phyloP scores from a whole-genome alignment of 2,329 filamentous ascomycete genomes.

The Sordariomycetes sp. region DNA sequence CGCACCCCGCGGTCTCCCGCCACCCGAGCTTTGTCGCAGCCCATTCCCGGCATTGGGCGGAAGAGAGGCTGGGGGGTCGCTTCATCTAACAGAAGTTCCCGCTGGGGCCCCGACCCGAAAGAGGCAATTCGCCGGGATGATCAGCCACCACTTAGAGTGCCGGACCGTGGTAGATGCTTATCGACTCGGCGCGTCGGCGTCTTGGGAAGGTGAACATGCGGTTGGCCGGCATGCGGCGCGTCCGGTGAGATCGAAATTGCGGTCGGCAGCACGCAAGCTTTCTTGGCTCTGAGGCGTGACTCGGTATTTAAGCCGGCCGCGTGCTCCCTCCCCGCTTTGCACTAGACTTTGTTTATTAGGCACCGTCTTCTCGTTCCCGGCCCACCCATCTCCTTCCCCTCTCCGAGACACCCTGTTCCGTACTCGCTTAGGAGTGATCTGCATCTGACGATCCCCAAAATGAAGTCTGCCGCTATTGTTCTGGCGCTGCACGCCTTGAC shows the following conservation, averaged over 20 bases:
- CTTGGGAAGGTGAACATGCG: not conserved
- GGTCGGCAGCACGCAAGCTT: not conserved
- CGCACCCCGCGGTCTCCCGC: not conserved
- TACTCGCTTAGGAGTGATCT: not conserved
- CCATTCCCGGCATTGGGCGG: not conserved
- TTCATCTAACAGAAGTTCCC: not conserved
- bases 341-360: not conserved
- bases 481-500: slow-evolving; percentile 13
- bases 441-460: slow-evolving; percentile 6
- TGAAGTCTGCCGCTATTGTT: slow-evolving; percentile 15
- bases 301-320: not conserved
- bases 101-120: not conserved
- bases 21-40: not conserved
- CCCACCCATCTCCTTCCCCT: not conserved
- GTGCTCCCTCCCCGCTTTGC: not conserved
- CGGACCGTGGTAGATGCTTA: not conserved
- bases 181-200: not conserved
- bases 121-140: not conserved
- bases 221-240: not conserved
- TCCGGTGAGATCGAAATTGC: not conserved
- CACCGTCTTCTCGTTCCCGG: not conserved
- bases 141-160: not conserved
- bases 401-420: not conserved
- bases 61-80: not conserved
- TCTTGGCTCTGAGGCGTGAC: not conserved